Evolutionary conservation across 805 yeast species (phyloP).

Genomic region (Starmerella kuoi): DNA sequence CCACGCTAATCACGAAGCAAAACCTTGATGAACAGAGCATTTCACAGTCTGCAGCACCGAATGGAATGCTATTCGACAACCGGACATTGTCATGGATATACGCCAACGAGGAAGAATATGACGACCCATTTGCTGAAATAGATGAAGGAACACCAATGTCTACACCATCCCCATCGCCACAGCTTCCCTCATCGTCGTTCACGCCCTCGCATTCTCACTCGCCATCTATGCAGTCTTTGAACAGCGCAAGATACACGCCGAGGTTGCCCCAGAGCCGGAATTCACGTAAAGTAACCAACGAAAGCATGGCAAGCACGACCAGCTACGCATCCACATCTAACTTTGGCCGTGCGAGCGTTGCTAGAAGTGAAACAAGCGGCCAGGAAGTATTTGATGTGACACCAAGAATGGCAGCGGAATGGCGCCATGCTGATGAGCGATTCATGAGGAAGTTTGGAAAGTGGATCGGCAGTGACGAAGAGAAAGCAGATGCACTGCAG

Average conservation of each 20-base stretch:
- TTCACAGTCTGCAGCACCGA: neutral
- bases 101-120: slow-evolving; percentile 20
- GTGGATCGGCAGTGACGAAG: slow-evolving; percentile 24
- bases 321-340: slow-evolving; percentile 6
- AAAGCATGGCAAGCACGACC: slow-evolving; percentile 12
- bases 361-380: slow-evolving; percentile 20
- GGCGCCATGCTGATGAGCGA: slow-evolving; percentile 23
- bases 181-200: neutral
- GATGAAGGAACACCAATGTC: slow-evolving; percentile 16
- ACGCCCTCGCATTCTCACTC: slow-evolving; percentile 1
- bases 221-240: neutral
- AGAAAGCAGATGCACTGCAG: slow-evolving; percentile 12
- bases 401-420: slow-evolving; percentile 14
- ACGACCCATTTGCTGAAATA: slow-evolving; percentile 23
- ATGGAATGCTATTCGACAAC: slow-evolving; percentile 23
- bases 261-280: neutral
- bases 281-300: slow-evolving; percentile 7
- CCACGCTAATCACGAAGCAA: slow-evolving; percentile 17
- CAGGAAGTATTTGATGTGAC: slow-evolving; percentile 21
- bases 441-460: slow-evolving; percentile 25
- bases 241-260: neutral
- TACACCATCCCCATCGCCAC: slow-evolving; percentile 3
- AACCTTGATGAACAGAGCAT: neutral
- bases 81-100: slow-evolving; percentile 23
- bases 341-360: slow-evolving; percentile 14